Conservation (phyloP, 345 rosid species). For the Eucalyptus decipiens region DNA sequence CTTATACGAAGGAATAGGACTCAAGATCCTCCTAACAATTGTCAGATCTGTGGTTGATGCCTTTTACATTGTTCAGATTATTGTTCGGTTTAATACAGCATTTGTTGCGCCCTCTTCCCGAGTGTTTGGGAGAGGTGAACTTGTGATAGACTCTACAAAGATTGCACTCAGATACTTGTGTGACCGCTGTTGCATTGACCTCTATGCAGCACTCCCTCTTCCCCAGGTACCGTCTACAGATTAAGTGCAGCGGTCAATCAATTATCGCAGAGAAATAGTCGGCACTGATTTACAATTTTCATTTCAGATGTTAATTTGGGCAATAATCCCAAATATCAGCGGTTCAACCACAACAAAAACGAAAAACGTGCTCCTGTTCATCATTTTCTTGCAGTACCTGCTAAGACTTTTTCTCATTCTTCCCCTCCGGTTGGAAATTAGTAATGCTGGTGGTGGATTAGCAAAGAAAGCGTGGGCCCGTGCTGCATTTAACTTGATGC, state of each 20-base stretch:
- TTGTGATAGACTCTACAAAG: background rate
- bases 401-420: slow-evolving; percentile 8
- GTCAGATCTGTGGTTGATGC: background rate
- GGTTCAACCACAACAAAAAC: background rate
- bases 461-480: slow-evolving; percentile 20
- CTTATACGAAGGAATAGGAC: background rate
- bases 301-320: slow-evolving; percentile 11
- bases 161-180: background rate
- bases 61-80: background rate
- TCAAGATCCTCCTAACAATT: background rate
- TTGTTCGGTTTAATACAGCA: background rate
- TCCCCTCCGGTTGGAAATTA: slow-evolving; percentile 9
- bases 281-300: background rate
- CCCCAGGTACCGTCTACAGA: background rate
- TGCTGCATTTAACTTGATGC: slow-evolving; percentile 19
- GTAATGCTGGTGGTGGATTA: slow-evolving; percentile 7
- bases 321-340: slow-evolving; percentile 2
- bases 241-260: background rate
- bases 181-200: background rate
- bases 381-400: slow-evolving; percentile 12
- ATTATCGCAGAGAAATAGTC: background rate
- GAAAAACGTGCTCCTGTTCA: background rate
- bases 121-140: background rate
- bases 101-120: background rate
- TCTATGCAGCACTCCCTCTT: background rate